A percentile compares a stretch with the other conserved stretches of the same genome.
phyloP scores from a whole-genome alignment of 2,329 filamentous ascomycete genomes.

The Diaporthe longicolla region DNA sequence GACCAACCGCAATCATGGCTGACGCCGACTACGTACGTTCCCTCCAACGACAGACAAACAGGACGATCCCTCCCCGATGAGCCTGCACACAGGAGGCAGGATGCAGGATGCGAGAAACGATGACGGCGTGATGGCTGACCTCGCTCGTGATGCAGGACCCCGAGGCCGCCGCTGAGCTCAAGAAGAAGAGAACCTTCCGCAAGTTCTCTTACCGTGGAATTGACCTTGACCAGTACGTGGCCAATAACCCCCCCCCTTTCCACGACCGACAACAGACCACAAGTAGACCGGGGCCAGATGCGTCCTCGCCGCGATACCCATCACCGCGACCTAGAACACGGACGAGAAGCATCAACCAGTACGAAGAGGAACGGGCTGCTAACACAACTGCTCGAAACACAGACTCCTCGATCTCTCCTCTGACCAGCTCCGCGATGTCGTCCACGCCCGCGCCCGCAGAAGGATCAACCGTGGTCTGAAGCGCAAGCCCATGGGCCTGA shows the following conservation, averaged over 20 bases:
- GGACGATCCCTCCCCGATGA: not conserved
- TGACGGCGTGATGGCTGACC: conserved; percentile 41
- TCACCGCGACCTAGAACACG: not conserved
- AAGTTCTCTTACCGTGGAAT: conserved; percentile 99
- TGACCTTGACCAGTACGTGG: conserved; percentile 97
- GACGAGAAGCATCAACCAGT: not conserved
- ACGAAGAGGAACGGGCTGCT: conserved; percentile 29
- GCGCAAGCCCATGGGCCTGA: conserved; percentile 99
- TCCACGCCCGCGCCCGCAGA: conserved; percentile 98
- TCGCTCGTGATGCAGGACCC: conserved; percentile 76
- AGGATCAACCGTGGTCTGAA: conserved; percentile 99
- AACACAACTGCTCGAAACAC: conserved; percentile 45
- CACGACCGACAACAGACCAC: not conserved
- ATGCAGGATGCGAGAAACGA: conserved; percentile 19
- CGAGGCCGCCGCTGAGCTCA: conserved; percentile 98
- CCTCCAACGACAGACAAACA: conserved; percentile 42
- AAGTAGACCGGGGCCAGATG: not conserved
- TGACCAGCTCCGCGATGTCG: conserved; percentile 98
- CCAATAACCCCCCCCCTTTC: not conserved
- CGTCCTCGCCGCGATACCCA: conserved; percentile 1
- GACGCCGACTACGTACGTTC: conserved; percentile 63
- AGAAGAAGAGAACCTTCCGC: conserved; percentile 99
- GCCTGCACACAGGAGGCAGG: not conserved
- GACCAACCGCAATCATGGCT: conserved; percentile 78
- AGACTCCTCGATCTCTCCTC: conserved; percentile 99